phyloP scores from a whole-genome alignment of 768 basidiomycete genomes.

The Mycena olivaceomarginata region DNA sequence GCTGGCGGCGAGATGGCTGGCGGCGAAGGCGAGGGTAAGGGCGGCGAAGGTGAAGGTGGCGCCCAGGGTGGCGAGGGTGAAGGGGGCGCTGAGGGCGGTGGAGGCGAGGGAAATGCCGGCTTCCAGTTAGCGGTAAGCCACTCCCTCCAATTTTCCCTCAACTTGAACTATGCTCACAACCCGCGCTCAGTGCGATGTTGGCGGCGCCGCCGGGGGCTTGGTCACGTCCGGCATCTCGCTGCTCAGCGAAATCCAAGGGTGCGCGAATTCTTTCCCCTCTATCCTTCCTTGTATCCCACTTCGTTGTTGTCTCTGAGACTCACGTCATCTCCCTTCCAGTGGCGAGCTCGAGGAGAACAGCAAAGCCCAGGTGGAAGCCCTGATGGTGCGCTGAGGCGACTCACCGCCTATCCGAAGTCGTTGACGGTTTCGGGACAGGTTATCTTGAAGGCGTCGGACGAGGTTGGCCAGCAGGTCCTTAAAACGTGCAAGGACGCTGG shows the following conservation, averaged over 20 bases:
- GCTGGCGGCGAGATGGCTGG: background rate
- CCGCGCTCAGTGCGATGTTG: slow-evolving; percentile 1
- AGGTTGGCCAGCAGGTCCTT: slow-evolving; percentile 1
- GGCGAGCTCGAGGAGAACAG: background rate
- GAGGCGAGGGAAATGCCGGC: slow-evolving; percentile 14
- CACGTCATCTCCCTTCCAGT: background rate
- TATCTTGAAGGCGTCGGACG: background rate
- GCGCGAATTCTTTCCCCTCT: background rate
- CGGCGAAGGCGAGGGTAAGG: background rate
- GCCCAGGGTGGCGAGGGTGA: background rate
- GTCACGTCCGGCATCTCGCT: background rate
- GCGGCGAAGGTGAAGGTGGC: background rate
- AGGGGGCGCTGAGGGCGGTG: background rate
- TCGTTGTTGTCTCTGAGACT: background rate
- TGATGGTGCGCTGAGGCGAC: background rate
- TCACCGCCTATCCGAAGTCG: background rate
- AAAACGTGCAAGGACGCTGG: background rate
- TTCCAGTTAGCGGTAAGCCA: slow-evolving; percentile 12
- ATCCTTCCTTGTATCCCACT: slow-evolving; percentile 3
- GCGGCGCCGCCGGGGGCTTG: background rate
- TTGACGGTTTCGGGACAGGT: slow-evolving; percentile 1
- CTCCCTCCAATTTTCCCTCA: slow-evolving; percentile 19
- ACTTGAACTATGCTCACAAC: slow-evolving; percentile 10
- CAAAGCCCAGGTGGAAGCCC: slow-evolving; percentile 3
- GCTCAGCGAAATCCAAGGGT: slow-evolving; percentile 1